A percentile compares a stretch with the other conserved stretches of the same genome.
Conservation (phyloP, 2,329 filamentous ascomycete genomes). For the Exserohilum turcica region DNA sequence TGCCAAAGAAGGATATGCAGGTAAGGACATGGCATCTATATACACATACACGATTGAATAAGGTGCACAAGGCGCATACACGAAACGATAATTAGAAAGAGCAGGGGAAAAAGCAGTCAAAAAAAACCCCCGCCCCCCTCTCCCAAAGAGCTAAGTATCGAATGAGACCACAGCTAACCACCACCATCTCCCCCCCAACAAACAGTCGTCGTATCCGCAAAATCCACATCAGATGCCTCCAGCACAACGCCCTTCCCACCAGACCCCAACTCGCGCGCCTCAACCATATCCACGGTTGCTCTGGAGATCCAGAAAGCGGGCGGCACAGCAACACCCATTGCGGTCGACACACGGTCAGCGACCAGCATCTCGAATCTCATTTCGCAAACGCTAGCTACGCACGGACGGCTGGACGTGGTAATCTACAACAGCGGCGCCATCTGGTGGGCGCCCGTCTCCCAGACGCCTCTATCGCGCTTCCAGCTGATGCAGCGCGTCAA, state of each 20-base stretch:
- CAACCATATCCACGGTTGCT: conserved; percentile 80
- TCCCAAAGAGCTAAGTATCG: no score
- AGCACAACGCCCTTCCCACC: conserved; percentile 68
- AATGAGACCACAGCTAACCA: no score
- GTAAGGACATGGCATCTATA: no score
- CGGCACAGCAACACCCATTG: conserved; percentile 67
- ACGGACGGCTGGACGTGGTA: conserved; percentile 71
- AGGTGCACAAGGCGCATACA: no score
- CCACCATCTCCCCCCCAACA: no score
- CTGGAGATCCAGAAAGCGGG: conserved; percentile 72
- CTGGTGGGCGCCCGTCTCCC: conserved; percentile 77
- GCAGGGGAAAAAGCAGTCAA: not conserved
- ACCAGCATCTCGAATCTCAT: conserved; percentile 66
- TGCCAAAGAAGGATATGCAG: conserved; percentile 70
- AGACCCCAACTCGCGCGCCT: conserved; percentile 73
- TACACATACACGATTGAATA: no score
- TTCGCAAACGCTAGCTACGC: conserved; percentile 60
- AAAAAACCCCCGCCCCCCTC: not conserved
- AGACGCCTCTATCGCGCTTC: conserved; percentile 77
- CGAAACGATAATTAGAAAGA: no score
- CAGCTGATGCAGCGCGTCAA: conserved; percentile 60
- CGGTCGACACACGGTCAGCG: conserved; percentile 72
- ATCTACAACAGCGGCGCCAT: conserved; percentile 86
- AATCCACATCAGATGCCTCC: conserved; percentile 69
- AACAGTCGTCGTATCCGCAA: conserved; percentile 76